A percentile compares a stretch with the other conserved stretches of the same genome.
These are phyloP conservation scores for Termitomyces sp. DNA, from an alignment of 768 basidiomycete species.

Conservation along the genomic window DNA sequence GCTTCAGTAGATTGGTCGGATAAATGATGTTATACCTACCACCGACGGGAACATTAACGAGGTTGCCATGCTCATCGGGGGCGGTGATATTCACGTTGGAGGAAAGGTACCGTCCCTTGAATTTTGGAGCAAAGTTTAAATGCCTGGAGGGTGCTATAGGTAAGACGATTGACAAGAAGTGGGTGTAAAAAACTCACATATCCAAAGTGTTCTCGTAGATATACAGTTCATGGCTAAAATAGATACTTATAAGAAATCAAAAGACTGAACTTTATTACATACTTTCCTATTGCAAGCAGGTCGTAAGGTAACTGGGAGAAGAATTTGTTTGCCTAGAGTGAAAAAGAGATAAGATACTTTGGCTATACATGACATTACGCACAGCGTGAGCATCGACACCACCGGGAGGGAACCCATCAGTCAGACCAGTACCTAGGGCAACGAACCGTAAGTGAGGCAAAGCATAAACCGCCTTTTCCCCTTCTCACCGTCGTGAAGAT, in stretches of 20 bases:
- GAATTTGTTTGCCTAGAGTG: slow-evolving; percentile 61
- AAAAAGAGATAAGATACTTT: background rate
- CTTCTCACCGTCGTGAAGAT: slow-evolving; percentile 57
- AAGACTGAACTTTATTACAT: slow-evolving; percentile 18
- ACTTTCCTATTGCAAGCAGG: slow-evolving; percentile 81
- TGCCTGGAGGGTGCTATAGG: slow-evolving; percentile 30
- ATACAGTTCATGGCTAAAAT: slow-evolving; percentile 77
- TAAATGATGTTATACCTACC: slow-evolving; percentile 15
- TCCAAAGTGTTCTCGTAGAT: slow-evolving; percentile 60
- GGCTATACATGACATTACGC: slow-evolving; percentile 3
- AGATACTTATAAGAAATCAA: slow-evolving; percentile 38
- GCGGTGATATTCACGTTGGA: slow-evolving; percentile 84
- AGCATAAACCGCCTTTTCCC: background rate
- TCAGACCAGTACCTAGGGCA: slow-evolving; percentile 64
- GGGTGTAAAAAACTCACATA: slow-evolving; percentile 35
- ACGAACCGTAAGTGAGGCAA: background rate
- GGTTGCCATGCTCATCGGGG: slow-evolving; percentile 25
- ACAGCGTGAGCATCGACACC: slow-evolving; percentile 73
- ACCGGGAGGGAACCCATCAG: slow-evolving; percentile 68
- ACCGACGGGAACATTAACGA: slow-evolving; percentile 31
- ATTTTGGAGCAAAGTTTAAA: slow-evolving; percentile 55
- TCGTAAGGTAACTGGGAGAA: slow-evolving; percentile 74
- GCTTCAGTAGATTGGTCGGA: background rate
- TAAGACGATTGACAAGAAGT: background rate
- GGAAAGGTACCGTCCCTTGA: slow-evolving; percentile 72